Evolutionary conservation across 495 filamentous ascomycete genomes (phyloP), one percentile per base, ranked within the genome.

Genomic region (Geopyxis carbonaria): DNA sequence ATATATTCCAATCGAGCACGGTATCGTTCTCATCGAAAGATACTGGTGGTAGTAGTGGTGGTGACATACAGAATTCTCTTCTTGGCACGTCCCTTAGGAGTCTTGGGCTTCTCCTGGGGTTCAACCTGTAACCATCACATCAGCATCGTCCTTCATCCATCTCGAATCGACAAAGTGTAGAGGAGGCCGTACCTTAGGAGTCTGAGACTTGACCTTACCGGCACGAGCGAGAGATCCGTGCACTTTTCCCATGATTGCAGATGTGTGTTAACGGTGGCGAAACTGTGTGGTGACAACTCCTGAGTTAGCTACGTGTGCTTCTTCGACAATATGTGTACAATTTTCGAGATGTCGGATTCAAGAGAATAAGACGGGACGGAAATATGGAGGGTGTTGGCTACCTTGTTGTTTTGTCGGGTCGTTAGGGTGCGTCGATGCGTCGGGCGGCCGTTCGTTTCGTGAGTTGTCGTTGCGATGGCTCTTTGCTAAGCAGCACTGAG

Each of bases 21-120:
- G 22, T 25, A 15, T 29, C 2, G 22, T 13, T 30, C 19, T 8
- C 11, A n/a, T 23, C 6, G 11, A 16, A n/a, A n/a, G n/a, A n/a
- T n/a, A n/a, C n/a, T n/a, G n/a, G n/a, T n/a, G n/a, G n/a, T n/a
- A n/a, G n/a, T 13, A 19, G 31, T 6, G n/a, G 31, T 28, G 27
- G n/a, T n/a, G n/a, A 40, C 43, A 24, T 45, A 56, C 52, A 56
- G 72, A 55, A 93, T 76, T 57, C 89, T 76, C 84, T 97, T 99
- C 77, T 87, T 87, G 51, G 89, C 89, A 55, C 89, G 84, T 61
- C 89, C 89, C 75, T 99, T 95, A 61, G 89, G 89, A 51, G 69
- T 70, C 74, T 86, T 86, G 63, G 80, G 72, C 71, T 89, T 89
- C 72, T 89, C 81, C 66, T 84, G 78, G 30, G 75, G 75, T 65